Percentiles rank a stretch among this genome's conserved stretches.
phyloP scores from a whole-genome alignment of 306 rosid species.

The Medicago ruthenica region DNA sequence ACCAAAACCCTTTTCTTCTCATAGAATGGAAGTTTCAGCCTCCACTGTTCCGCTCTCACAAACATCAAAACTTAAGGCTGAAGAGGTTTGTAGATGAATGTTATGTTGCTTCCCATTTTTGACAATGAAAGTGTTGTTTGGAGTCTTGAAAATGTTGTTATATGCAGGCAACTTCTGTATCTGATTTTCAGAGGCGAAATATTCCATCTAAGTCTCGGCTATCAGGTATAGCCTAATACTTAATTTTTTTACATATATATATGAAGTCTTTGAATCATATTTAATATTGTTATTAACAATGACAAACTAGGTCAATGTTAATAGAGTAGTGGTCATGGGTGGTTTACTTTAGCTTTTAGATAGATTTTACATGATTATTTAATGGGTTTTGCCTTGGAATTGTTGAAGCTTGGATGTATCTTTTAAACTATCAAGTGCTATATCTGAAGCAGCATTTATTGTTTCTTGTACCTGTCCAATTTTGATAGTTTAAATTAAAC shows the following conservation, averaged over 20 bases:
- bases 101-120: constrained; percentile 37
- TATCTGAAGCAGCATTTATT: constrained; percentile 17
- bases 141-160: constrained; percentile 22
- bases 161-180: constrained; percentile 57
- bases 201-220: constrained; percentile 54
- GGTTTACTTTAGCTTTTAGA: constrained; percentile 2
- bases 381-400: constrained; percentile 12
- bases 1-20: constrained; percentile 58
- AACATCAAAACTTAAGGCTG: constrained; percentile 60
- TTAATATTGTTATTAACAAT: constrained; percentile 32
- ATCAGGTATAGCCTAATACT: constrained; percentile 57
- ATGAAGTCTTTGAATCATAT: constrained; percentile 28
- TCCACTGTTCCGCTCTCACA: constrained; percentile 49
- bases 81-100: constrained; percentile 55
- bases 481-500: background rate
- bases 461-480: background rate
- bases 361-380: constrained; percentile 20
- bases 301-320: constrained; percentile 18
- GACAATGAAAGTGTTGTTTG: background rate
- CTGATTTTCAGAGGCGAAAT: constrained; percentile 62
- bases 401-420: constrained; percentile 28
- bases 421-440: constrained; percentile 21
- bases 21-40: constrained; percentile 47
- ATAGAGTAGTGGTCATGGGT: constrained; percentile 11
- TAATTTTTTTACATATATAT: constrained; percentile 2